These are phyloP conservation scores for Aspergillus fijiensis DNA, from an alignment of 2,329 filamentous ascomycete genomes.

Conservation along the genomic window DNA sequence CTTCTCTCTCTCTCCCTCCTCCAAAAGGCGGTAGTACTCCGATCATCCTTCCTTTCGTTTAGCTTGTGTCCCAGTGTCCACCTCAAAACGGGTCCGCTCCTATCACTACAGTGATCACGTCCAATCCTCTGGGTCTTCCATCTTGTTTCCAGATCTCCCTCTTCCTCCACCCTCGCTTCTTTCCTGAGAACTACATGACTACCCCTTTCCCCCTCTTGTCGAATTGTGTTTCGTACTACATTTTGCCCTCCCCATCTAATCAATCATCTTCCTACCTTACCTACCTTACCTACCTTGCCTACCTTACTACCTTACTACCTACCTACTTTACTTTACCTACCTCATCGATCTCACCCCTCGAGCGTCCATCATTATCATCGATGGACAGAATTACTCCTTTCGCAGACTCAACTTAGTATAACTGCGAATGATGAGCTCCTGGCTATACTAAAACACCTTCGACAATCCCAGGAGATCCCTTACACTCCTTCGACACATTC, in stretches of 20 bases:
- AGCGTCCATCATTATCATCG: slow-evolving; percentile 15
- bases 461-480: slow-evolving; percentile 13
- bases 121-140: slow-evolving; percentile 30
- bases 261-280: slow-evolving; percentile 4
- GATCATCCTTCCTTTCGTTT: slow-evolving; percentile 27
- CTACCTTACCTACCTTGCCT: background rate
- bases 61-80: slow-evolving; percentile 22
- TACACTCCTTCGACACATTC: slow-evolving; percentile 12
- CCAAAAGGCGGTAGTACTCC: slow-evolving; percentile 18
- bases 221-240: slow-evolving; percentile 19
- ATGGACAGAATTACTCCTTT: slow-evolving; percentile 24
- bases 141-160: slow-evolving; percentile 29
- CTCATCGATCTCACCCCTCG: slow-evolving; percentile 15
- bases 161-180: slow-evolving; percentile 28
- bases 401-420: slow-evolving; percentile 17
- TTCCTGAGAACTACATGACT: slow-evolving; percentile 29
- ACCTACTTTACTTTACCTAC: background rate
- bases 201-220: slow-evolving; percentile 26
- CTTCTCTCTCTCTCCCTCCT: slow-evolving; percentile 3
- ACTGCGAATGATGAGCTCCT: slow-evolving; percentile 33
- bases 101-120: slow-evolving; percentile 35
- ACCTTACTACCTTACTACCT: background rate
- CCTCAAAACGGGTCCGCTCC: slow-evolving; percentile 39
- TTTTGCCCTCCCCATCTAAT: slow-evolving; percentile 12
- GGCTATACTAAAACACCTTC: slow-evolving; percentile 24